Evolutionary conservation across 257 asterid species (phyloP).

Genomic region (Gentiana macrophylla): DNA sequence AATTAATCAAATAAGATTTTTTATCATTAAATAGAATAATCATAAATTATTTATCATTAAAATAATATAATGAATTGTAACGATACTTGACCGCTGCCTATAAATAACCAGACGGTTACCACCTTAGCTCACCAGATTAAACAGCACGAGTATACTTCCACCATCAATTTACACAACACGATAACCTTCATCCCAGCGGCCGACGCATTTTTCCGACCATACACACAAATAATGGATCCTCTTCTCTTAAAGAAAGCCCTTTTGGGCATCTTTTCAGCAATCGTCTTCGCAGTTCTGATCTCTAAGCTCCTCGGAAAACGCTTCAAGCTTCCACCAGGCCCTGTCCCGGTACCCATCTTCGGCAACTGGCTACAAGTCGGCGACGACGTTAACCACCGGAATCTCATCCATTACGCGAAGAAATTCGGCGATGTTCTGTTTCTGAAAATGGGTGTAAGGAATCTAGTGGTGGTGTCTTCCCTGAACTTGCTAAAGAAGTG

Average conservation of each 20-base stretch:
- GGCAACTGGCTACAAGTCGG: conserved; percentile 95
- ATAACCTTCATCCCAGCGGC: no score
- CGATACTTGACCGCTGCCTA: no score
- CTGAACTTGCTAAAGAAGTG: conserved; percentile 72
- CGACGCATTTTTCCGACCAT: no score
- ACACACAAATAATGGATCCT: conserved; percentile 40
- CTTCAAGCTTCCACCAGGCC: conserved; percentile 82
- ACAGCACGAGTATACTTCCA: no score
- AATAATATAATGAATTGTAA: no score
- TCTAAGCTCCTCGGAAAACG: conserved; percentile 62
- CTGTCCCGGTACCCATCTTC: conserved; percentile 69
- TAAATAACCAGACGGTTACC: no score
- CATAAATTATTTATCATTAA: no score
- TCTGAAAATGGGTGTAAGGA: conserved; percentile 85
- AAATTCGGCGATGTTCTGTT: conserved; percentile 61
- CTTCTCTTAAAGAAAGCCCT: conserved; percentile 60
- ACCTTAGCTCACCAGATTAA: no score
- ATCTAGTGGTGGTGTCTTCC: conserved; percentile 72
- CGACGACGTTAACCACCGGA: conserved; percentile 76
- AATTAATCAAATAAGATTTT: no score
- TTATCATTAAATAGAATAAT: no score
- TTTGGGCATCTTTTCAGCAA: conserved; percentile 56
- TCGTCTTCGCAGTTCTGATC: conserved; percentile 38
- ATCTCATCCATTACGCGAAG: conserved; percentile 53
- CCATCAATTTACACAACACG: no score